Conservation (phyloP, 139 green algal genomes). For the Eudorina sp. region DNA sequence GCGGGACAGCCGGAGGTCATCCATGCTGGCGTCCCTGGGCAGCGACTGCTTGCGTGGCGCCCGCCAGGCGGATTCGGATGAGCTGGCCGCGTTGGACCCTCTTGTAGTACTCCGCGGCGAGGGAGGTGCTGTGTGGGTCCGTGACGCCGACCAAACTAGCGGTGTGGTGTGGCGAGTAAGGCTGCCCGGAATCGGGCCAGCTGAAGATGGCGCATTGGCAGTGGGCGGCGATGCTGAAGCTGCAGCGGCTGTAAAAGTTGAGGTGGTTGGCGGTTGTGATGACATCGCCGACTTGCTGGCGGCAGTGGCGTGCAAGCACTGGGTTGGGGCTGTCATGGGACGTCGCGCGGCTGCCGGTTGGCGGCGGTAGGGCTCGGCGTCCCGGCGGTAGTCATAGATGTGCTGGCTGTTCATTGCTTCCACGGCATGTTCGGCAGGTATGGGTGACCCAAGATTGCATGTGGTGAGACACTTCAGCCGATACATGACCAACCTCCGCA, state of each 20-base stretch:
- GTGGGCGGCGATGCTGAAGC: background rate
- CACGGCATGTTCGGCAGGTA: too few relatives aligned
- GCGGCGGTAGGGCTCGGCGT: too few relatives aligned
- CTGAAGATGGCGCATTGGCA: background rate
- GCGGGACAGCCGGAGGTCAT: background rate
- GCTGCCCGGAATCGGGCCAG: background rate
- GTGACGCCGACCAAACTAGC: background rate
- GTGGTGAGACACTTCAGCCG: too few relatives aligned
- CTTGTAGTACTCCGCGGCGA: background rate
- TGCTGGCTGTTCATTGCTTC: too few relatives aligned
- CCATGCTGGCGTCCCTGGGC: background rate
- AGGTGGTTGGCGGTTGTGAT: constrained; percentile 37
- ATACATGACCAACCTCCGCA: too few relatives aligned
- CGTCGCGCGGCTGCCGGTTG: too few relatives aligned
- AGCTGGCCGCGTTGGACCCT: background rate
- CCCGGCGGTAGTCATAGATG: too few relatives aligned
- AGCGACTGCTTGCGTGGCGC: too few relatives aligned
- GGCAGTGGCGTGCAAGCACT: constrained; percentile 44
- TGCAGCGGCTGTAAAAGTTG: background rate
- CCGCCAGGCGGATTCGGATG: background rate
- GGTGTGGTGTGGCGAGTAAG: constrained; percentile 10
- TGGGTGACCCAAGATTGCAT: too few relatives aligned
- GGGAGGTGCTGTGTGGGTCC: background rate
- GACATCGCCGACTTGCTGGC: constrained; percentile 51
- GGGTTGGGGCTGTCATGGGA: constrained; percentile 9